phyloP scores from a whole-genome alignment of 768 basidiomycete species.

The Suillus fuscotomentosus region DNA sequence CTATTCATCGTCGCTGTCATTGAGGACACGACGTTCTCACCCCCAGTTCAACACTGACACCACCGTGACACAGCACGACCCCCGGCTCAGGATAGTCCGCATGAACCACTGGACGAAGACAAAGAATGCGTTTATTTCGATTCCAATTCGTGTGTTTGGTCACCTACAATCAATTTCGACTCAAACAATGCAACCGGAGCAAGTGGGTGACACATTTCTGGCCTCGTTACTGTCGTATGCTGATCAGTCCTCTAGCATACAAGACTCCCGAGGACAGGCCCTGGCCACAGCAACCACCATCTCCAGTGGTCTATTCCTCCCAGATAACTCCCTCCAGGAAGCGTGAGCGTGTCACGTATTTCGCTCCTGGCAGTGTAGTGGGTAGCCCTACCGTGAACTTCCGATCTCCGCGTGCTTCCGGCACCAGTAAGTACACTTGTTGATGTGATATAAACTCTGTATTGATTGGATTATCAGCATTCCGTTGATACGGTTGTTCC shows the following conservation, averaged over 20 bases:
- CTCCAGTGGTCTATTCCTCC: neutral
- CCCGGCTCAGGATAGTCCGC: neutral
- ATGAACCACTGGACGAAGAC: neutral
- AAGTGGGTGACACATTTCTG: neutral
- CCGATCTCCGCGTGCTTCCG: neutral
- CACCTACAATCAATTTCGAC: neutral
- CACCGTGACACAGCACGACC: neutral
- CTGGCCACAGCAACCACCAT: neutral
- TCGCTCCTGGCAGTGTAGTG: neutral
- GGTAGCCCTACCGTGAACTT: neutral
- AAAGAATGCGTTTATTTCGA: neutral
- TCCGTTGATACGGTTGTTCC: neutral
- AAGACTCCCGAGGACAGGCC: neutral
- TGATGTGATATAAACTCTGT: neutral
- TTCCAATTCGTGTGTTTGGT: neutral
- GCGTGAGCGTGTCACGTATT: neutral
- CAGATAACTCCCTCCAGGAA: neutral
- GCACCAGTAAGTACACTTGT: neutral
- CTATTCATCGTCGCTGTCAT: neutral
- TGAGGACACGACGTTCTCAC: neutral
- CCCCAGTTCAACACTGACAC: neutral
- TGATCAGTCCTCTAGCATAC: neutral
- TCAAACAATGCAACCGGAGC: neutral
- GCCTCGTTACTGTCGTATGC: neutral
- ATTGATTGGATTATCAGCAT: neutral